Evolutionary conservation across 164 flowering plant species (phyloP), one percentile per base, ranked within the genome.

Genomic region (Umbellularia californica): DNA sequence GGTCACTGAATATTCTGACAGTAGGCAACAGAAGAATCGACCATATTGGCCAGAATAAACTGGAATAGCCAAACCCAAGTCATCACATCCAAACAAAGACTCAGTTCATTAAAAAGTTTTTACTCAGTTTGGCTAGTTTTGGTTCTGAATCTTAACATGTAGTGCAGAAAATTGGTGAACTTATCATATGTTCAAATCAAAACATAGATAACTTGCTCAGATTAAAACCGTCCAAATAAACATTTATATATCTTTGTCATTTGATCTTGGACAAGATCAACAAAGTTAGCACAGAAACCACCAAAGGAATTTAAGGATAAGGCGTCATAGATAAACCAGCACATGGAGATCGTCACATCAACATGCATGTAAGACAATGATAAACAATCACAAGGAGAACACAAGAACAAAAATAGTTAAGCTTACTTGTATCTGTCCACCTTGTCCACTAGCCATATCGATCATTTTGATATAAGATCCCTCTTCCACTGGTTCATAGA

Each of bases 391-490:
- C n/a, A 67, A 67, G 19, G 22, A 15, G 24, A 28, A 64, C 25
- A 64, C 2, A 62, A 20, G 50, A 27, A 69, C 17, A 72, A 13
- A 50, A 22, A n/a, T 55, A 75, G 22, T 6, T 55, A 50, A 67
- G 79, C 87, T 82, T 88, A 93, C 99, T 82, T 92, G 98, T 85
- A 95, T 92, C 78, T 93, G 98, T 77, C 99, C 99, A 77, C 97
- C 98, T 77, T 91, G 84, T 62, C 99, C 99, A 82, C 91, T 90
- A 74, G 81, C 95, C 98, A 92, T 95, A 81, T 95, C 99, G 73
- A 95, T 93, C 98, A 93, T 92, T 87, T 95, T 95, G 74, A 95
- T 91, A 75, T 91, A 95, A 78, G 99, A 95, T 23, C 99, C 99
- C 85, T 95, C 99, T 74, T 93, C 94, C 6, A 95, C 99, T n/a